Evolutionary conservation across 2,329 filamentous ascomycete genomes (phyloP).

Genomic region (Teratosphaeria viscida): DNA sequence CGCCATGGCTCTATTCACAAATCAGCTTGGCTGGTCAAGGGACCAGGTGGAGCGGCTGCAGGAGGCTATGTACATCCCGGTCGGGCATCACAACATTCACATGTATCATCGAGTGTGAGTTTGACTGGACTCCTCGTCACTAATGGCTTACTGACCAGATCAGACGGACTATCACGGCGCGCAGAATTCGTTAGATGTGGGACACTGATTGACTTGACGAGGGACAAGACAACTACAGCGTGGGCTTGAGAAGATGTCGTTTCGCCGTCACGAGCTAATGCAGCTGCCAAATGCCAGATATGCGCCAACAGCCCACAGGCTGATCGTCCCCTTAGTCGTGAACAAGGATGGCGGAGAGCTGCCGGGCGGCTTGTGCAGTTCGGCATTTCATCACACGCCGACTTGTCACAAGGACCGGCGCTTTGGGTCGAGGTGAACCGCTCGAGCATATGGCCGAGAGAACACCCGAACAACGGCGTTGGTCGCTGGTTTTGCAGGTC

Average conservation of each 20-base stretch:
- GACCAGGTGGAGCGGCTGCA: slow-evolving; percentile 53
- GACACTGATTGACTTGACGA: neutral
- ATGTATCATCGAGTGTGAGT: slow-evolving; percentile 8
- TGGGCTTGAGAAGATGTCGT: neutral
- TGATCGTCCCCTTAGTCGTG: neutral
- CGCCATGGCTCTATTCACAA: slow-evolving; percentile 42
- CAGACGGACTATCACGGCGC: slow-evolving; percentile 1
- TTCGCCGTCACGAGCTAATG: neutral
- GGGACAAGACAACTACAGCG: neutral
- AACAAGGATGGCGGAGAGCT: neutral
- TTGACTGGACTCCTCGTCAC: neutral
- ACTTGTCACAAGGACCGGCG: neutral
- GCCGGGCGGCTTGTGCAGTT: neutral
- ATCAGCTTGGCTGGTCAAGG: slow-evolving; percentile 49
- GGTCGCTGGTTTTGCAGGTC: neutral
- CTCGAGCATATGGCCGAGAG: neutral
- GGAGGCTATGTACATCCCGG: slow-evolving; percentile 47
- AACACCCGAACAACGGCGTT: neutral
- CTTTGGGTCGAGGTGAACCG: neutral
- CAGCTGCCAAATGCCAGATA: neutral
- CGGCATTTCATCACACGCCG: neutral
- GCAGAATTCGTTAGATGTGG: neutral
- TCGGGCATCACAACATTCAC: slow-evolving; percentile 4
- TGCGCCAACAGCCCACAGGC: neutral
- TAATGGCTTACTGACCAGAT: neutral